A percentile compares a stretch with the other conserved stretches of the same genome.
These are phyloP conservation scores for Stromatinia cepivora DNA, from an alignment of 2,329 filamentous ascomycete species.

Conservation along the genomic window DNA sequence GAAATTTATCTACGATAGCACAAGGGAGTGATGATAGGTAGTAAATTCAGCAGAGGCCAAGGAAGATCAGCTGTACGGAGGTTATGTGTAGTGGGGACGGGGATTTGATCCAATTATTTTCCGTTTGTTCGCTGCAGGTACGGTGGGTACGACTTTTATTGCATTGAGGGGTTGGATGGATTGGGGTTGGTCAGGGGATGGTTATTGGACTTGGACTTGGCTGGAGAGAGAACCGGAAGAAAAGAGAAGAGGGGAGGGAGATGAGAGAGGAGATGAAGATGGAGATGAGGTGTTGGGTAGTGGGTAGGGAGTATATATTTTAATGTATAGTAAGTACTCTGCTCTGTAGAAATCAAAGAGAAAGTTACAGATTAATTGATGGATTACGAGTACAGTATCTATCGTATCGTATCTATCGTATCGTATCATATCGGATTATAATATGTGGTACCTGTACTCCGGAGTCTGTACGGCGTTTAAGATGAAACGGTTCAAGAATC, in stretches of 20 bases:
- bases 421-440: no score
- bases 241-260: neutral
- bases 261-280: neutral
- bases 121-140: neutral
- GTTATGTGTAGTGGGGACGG: neutral
- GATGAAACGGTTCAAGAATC: no score
- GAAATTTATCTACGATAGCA: neutral
- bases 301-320: no score
- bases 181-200: neutral
- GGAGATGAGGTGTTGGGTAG: neutral
- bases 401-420: no score
- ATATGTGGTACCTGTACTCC: no score
- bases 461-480: no score
- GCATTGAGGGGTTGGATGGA: neutral
- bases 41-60: no score
- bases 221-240: neutral
- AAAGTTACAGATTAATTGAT: neutral
- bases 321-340: no score
- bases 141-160: neutral
- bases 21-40: neutral
- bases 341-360: neutral
- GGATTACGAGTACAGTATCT: neutral
- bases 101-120: neutral
- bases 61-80: neutral
- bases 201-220: neutral